Evolutionary conservation across 1,284 basidiomycete species (phyloP).

Genomic region (Malassezia nana): DNA sequence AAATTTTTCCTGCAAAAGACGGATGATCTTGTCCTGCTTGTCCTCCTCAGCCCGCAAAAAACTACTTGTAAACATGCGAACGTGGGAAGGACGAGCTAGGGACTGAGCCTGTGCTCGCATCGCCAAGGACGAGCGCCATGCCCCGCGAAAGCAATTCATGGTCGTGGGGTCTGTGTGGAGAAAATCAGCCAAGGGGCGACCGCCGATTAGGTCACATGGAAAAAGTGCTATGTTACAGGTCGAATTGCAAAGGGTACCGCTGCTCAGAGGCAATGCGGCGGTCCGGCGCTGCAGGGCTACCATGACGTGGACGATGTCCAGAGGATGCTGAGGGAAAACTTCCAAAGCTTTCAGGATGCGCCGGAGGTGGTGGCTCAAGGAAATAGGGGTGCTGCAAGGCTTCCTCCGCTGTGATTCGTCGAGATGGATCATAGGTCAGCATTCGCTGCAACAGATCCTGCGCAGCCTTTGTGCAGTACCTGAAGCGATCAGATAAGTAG

Average conservation of each 20-base stretch:
- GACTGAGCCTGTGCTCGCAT: background rate
- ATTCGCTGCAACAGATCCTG: conserved; percentile 73
- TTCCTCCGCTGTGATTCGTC: conserved; percentile 73
- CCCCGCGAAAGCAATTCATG: background rate
- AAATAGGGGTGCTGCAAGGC: conserved; percentile 87
- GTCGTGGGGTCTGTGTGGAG: background rate
- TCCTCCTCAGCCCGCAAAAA: background rate
- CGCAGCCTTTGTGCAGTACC: conserved; percentile 60
- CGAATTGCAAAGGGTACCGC: conserved; percentile 20
- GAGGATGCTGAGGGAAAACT: conserved; percentile 95
- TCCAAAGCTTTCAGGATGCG: conserved; percentile 92
- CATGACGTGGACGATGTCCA: conserved; percentile 61
- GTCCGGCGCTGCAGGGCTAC: conserved; percentile 5
- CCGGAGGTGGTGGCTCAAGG: conserved; percentile 79
- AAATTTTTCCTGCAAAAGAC: conserved; percentile 51
- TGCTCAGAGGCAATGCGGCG: background rate
- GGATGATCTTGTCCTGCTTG: conserved; percentile 11
- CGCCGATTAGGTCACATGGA: background rate
- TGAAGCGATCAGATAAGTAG: conserved; percentile 53
- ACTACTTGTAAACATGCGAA: background rate
- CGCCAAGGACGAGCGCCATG: background rate
- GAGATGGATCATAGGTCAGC: conserved; percentile 76
- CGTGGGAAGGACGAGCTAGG: background rate
- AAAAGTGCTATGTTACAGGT: conserved; percentile 7
- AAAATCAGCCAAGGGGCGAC: background rate